A percentile compares a stretch with the other conserved stretches of the same genome.
Conservation (phyloP, 345 rosid genomes). For the Moricandia arvensis region DNA sequence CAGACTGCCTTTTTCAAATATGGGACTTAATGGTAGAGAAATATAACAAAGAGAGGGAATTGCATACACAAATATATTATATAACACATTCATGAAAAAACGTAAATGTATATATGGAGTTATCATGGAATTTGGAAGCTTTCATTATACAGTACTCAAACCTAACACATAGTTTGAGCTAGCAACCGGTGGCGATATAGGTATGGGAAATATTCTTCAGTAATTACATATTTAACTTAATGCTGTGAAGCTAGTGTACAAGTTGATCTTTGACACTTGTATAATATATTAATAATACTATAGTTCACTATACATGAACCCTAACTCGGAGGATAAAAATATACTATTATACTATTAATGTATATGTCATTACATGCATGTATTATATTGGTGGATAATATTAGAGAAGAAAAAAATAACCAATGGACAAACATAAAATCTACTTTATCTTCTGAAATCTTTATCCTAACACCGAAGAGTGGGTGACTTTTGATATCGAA, state of each 20-base stretch:
- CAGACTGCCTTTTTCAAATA: too few species aligned
- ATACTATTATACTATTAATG: not conserved
- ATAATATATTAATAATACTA: not conserved
- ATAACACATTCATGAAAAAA: too few species aligned
- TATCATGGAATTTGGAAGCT: too few species aligned
- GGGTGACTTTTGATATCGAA: slow-evolving; percentile 29
- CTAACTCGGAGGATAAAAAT: not conserved
- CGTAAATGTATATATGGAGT: too few species aligned
- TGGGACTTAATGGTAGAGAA: too few species aligned
- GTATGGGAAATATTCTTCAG: not conserved
- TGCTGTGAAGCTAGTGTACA: not conserved
- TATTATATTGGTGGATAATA: slow-evolving; percentile 22
- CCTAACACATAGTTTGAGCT: too few species aligned
- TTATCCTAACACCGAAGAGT: slow-evolving; percentile 13
- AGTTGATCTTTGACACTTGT: not conserved
- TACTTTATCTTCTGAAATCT: slow-evolving; percentile 5
- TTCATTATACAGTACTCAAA: too few species aligned
- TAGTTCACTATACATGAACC: not conserved
- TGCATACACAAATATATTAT: too few species aligned
- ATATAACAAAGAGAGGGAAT: too few species aligned
- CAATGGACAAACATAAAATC: slow-evolving; percentile 33
- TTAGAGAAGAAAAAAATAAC: slow-evolving; percentile 1
- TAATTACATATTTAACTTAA: not conserved
- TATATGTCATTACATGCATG: not conserved
- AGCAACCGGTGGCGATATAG: too few species aligned